Base-by-base conservation (phyloP, 2,329 filamentous ascomycete species). In the Calonectria fujianensis region DNA sequence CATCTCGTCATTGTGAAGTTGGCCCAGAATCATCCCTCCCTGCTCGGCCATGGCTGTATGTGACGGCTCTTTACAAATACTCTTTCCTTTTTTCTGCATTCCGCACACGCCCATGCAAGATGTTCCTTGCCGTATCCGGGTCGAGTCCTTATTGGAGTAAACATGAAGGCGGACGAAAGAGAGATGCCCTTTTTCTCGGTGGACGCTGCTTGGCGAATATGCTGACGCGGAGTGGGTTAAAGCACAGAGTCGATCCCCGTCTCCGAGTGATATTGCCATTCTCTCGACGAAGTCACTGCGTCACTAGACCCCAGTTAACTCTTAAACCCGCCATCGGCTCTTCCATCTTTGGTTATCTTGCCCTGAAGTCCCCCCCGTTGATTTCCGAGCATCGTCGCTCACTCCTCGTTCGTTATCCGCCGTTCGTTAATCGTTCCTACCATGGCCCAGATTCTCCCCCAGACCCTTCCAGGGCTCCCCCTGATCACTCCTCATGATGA, bases 371-470 rank as follows among this genome's bases (percentile, higher is more conserved):
- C 57, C 79, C 79, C 80, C 78, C 75, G 69, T 70, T 68, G 18
- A 31, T 37, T 74, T 67, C 59, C 59, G 32, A 35, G 31, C 67
- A 63, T 63, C 57, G 70, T 66, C 72, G 45, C 74, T 72, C 51
- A 68, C 18, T 68, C 67, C 78, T 77, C 79, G 75, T 51, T 80
- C 77, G 70, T 79, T 79, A 65, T 41, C 48, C 70, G 63, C 71
- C 75, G 45, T 72, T 75, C 73, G 72, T 79, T 77, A 24, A 77
- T 82, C 76, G 54, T 80, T 80, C 70, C 63, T 51, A 82, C n/a
- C 72, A 82, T 82, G 80, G 61, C 80, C n/a, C 78, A 81, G 70
- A 27, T 80, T 24, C 77, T 82, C 48, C 71, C 79, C 1, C 78
- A 76, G 45, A 76, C 73, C 27, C 71, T 81, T 57, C 76, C 77